Conservation (phyloP, 2,329 filamentous ascomycete species). For the Sarocladium oryzae region DNA sequence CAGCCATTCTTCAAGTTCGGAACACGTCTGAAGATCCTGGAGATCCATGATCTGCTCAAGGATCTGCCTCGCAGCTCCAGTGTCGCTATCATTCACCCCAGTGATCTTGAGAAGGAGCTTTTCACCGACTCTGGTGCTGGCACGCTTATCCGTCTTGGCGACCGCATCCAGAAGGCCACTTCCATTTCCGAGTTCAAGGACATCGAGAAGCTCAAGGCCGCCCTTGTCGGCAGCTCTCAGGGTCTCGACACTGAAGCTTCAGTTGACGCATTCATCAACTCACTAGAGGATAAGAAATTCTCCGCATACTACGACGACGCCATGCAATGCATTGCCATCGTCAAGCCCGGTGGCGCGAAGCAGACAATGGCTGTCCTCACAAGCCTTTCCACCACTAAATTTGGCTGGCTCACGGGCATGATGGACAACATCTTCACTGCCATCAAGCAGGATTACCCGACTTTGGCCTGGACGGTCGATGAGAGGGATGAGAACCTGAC, state of each 20-base stretch:
- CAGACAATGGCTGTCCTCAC: slow-evolving; percentile 44
- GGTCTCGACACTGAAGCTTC: slow-evolving; percentile 75
- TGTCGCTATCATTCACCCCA: slow-evolving; percentile 95
- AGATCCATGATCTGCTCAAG: slow-evolving; percentile 36
- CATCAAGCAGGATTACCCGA: slow-evolving; percentile 89
- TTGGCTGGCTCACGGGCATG: slow-evolving; percentile 86
- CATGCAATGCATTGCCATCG: slow-evolving; percentile 52
- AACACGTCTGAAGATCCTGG: slow-evolving; percentile 92
- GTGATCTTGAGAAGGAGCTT: slow-evolving; percentile 90
- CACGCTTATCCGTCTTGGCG: slow-evolving; percentile 84
- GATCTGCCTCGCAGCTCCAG: slow-evolving; percentile 86
- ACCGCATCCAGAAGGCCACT: slow-evolving; percentile 73
- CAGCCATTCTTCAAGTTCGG: slow-evolving; percentile 73
- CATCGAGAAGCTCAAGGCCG: slow-evolving; percentile 69
- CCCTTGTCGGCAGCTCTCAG: slow-evolving; percentile 66
- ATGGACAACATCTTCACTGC: slow-evolving; percentile 91
- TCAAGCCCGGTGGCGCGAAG: neutral
- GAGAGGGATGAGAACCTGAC: slow-evolving; percentile 94
- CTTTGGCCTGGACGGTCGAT: slow-evolving; percentile 90
- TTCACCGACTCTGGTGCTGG: slow-evolving; percentile 95
- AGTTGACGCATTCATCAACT: slow-evolving; percentile 80
- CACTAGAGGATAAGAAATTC: slow-evolving; percentile 71
- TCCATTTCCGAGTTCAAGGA: slow-evolving; percentile 71
- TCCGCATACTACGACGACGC: slow-evolving; percentile 91
- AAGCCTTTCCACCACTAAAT: slow-evolving; percentile 87